phyloP scores from a whole-genome alignment of 768 basidiomycete genomes.

The Lactarius evosmus region DNA sequence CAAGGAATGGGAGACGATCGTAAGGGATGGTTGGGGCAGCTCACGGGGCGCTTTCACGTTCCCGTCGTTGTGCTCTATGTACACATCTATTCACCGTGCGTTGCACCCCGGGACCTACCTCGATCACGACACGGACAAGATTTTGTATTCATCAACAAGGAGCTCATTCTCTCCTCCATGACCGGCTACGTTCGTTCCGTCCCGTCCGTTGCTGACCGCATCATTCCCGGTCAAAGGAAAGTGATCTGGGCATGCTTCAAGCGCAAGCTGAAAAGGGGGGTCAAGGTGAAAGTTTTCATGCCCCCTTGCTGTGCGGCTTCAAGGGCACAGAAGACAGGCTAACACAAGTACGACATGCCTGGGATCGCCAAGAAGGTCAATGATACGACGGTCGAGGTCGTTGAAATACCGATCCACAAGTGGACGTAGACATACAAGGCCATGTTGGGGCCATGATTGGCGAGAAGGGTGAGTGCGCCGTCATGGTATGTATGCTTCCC shows the following conservation, averaged over 20 bases:
- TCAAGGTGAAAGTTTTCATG: constrained; percentile 78
- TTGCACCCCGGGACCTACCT: constrained; percentile 87
- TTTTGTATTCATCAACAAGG: constrained; percentile 92
- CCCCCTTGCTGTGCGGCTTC: constrained; percentile 96
- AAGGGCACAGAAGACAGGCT: constrained; percentile 73
- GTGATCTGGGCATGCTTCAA: constrained; percentile 97
- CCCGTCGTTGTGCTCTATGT: no score
- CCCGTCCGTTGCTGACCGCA: constrained; percentile 87
- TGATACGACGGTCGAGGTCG: constrained; percentile 90
- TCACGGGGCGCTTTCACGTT: constrained; percentile 53
- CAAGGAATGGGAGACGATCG: constrained; percentile 98
- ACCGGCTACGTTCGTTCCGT: constrained; percentile 98
- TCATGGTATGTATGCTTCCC: constrained; percentile 56
- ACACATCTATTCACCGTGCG: neutral
- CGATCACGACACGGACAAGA: constrained; percentile 82
- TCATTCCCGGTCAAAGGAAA: constrained; percentile 97
- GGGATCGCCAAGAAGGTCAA: constrained; percentile 75
- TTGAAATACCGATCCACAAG: constrained; percentile 89
- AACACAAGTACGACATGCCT: constrained; percentile 81
- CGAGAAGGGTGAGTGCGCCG: constrained; percentile 73
- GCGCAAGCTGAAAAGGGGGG: constrained; percentile 84
- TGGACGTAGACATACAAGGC: constrained; percentile 94
- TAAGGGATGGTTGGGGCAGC: constrained; percentile 95
- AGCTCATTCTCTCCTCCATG: constrained; percentile 98
- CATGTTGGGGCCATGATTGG: constrained; percentile 84